Evolutionary conservation across 176 grass and related monocot species (phyloP).

Genomic region (Rhynchospora pubera): DNA sequence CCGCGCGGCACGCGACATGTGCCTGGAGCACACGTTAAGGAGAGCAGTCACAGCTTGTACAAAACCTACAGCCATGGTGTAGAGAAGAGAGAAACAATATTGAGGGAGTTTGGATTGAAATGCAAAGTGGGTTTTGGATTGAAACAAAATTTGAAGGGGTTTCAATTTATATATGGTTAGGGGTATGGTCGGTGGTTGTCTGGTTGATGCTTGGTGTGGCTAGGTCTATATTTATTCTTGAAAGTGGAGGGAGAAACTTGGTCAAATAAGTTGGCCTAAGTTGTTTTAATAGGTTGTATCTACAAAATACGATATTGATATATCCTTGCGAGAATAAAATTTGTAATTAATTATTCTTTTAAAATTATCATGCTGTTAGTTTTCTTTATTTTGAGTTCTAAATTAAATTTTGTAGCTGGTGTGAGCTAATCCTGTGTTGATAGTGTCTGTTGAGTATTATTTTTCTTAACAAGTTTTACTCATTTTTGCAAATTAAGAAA

Average conservation of each 20-base stretch:
- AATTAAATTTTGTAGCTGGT: not conserved
- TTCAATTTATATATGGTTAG: conserved; percentile 31
- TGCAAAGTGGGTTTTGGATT: not conserved
- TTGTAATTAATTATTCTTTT: not conserved
- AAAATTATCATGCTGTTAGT: not conserved
- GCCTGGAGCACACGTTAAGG: conserved; percentile 35
- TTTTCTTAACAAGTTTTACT: not conserved
- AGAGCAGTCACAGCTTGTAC: conserved; percentile 48
- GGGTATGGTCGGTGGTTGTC: conserved; percentile 28
- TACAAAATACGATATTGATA: conserved; percentile 11
- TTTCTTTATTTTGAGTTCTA: not conserved
- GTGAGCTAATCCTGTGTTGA: not conserved
- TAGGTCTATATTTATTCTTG: conserved; percentile 13
- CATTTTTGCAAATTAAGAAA: not conserved
- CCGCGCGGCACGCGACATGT: conserved; percentile 40
- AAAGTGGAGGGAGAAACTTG: conserved; percentile 11
- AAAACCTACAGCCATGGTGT: conserved; percentile 43
- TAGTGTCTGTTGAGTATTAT: not conserved
- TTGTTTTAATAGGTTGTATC: conserved; percentile 1
- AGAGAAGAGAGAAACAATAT: not conserved
- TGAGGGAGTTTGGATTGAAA: conserved; percentile 1
- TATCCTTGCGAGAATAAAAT: not conserved
- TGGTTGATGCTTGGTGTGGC: conserved; percentile 3
- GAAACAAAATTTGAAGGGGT: conserved; percentile 6
- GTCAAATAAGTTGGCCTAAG: conserved; percentile 38